Percentiles rank a stretch among this genome's conserved stretches.
Evolutionary conservation across 2,329 filamentous ascomycete genomes (phyloP).

Genomic region (Gnomoniopsis smithogilvyi): DNA sequence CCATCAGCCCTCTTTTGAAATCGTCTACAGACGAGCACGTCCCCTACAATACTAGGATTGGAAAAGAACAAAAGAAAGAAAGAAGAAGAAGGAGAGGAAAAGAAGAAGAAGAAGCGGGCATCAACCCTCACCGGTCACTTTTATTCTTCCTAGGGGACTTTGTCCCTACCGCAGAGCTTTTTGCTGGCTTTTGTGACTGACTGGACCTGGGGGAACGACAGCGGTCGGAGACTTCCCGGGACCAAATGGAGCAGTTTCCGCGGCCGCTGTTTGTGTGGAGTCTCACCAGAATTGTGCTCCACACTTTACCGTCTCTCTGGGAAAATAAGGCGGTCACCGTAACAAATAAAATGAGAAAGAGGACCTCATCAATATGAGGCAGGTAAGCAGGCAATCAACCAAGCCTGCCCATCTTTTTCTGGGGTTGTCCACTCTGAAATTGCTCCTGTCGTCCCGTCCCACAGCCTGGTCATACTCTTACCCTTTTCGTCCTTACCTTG

Average conservation of each 20-base stretch:
- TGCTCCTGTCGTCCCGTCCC: not conserved
- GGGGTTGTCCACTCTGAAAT: not conserved
- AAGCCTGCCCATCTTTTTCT: not conserved
- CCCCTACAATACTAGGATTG: too few relatives aligned
- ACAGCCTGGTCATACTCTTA: not conserved
- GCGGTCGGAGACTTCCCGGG: not conserved
- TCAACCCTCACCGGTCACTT: too few relatives aligned
- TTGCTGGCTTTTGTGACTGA: too few relatives aligned
- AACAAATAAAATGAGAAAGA: not conserved
- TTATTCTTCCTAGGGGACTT: too few relatives aligned
- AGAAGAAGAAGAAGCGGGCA: too few relatives aligned
- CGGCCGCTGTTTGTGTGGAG: constrained; percentile 3
- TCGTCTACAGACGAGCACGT: too few relatives aligned
- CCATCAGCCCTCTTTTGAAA: too few relatives aligned
- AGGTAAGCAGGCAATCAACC: not conserved
- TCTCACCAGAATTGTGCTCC: not conserved
- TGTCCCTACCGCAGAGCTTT: too few relatives aligned
- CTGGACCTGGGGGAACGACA: too few relatives aligned
- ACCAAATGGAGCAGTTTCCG: not conserved
- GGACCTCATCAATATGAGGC: not conserved
- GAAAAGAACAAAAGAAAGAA: too few relatives aligned
- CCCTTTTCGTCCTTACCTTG: not conserved
- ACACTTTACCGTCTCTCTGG: constrained; percentile 8
- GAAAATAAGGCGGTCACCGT: constrained; percentile 1
- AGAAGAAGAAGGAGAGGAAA: too few relatives aligned